Percentiles rank a stretch among this genome's conserved stretches.
Evolutionary conservation across 345 rosid genomes (phyloP).

Genomic region (Erucastrum elatum): DNA sequence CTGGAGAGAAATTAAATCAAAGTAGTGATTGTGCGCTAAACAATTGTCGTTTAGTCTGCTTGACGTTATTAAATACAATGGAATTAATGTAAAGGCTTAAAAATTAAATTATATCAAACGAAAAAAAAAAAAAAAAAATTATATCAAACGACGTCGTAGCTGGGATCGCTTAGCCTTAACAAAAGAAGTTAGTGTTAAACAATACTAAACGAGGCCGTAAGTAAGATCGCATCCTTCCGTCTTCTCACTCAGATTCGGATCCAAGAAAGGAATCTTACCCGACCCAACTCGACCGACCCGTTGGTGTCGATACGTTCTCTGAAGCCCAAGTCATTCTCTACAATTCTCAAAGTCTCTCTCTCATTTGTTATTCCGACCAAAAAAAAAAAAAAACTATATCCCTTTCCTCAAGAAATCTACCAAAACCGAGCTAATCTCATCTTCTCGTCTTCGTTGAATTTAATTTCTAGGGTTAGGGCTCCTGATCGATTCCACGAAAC

Average conservation of each 20-base stretch:
- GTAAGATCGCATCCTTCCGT: not conserved
- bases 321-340: not conserved
- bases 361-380: slow-evolving; percentile 28
- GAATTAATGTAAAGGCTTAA: too few relatives aligned
- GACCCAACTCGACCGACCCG: not conserved
- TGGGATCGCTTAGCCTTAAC: not conserved
- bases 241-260: not conserved
- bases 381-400: not conserved
- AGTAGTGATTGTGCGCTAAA: too few relatives aligned
- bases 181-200: not conserved
- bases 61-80: too few relatives aligned
- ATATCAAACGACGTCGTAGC: not conserved
- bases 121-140: too few relatives aligned
- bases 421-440: not conserved
- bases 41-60: too few relatives aligned
- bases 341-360: slow-evolving; percentile 2
- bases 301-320: not conserved
- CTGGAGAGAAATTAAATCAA: too few relatives aligned
- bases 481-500: slow-evolving; percentile 16
- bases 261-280: not conserved
- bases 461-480: slow-evolving; percentile 19
- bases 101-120: not conserved
- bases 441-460: not conserved
- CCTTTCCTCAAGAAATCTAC: slow-evolving; percentile 29
- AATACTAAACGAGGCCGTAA: not conserved